A percentile compares a stretch with the other conserved stretches of the same genome.
Evolutionary conservation across 2,329 filamentous ascomycete species (phyloP).

Genomic region (Purpureocillium lavendulum): DNA sequence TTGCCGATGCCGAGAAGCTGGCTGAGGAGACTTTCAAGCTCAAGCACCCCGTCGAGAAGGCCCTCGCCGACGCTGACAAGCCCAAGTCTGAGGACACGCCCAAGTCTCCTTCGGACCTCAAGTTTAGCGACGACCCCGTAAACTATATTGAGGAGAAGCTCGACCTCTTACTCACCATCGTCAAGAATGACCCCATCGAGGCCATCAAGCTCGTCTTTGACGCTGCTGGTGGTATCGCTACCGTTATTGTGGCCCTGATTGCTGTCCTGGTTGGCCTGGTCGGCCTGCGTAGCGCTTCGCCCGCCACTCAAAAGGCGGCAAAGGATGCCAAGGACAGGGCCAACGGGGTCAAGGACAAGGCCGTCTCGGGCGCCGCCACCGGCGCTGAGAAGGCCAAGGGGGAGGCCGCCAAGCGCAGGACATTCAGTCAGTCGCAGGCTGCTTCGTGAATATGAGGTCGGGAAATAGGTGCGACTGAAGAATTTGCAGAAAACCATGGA

Average conservation of each 20-base stretch:
- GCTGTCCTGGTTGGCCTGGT: conserved; percentile 62
- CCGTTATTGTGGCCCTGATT: conserved; percentile 60
- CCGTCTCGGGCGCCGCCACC: neutral
- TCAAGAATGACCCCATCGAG: conserved; percentile 70
- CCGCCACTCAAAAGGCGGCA: conserved; percentile 66
- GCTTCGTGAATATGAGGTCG: too few relatives aligned
- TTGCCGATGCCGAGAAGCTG: conserved; percentile 85
- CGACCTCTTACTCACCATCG: conserved; percentile 80
- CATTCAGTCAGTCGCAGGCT: conserved; percentile 46
- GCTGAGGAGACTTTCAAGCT: conserved; percentile 82
- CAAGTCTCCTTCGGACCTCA: conserved; percentile 69
- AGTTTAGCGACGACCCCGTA: conserved; percentile 87
- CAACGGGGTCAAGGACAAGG: conserved; percentile 61
- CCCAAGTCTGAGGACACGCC: conserved; percentile 61
- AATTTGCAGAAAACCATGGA: neutral
- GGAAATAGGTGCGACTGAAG: conserved; percentile 1
- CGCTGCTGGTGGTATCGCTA: conserved; percentile 72
- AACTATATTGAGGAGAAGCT: conserved; percentile 86
- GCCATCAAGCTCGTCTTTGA: conserved; percentile 88
- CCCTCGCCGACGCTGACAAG: conserved; percentile 68
- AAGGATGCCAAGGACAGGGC: conserved; percentile 59
- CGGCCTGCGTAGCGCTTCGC: conserved; percentile 54
- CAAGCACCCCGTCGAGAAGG: conserved; percentile 79
- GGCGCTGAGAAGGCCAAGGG: conserved; percentile 64
- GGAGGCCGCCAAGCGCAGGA: conserved; percentile 56